Evolutionary conservation across 495 filamentous ascomycete genomes (phyloP), one percentile per base, ranked within the genome.

Genomic region (Penicillium egyptiacum): DNA sequence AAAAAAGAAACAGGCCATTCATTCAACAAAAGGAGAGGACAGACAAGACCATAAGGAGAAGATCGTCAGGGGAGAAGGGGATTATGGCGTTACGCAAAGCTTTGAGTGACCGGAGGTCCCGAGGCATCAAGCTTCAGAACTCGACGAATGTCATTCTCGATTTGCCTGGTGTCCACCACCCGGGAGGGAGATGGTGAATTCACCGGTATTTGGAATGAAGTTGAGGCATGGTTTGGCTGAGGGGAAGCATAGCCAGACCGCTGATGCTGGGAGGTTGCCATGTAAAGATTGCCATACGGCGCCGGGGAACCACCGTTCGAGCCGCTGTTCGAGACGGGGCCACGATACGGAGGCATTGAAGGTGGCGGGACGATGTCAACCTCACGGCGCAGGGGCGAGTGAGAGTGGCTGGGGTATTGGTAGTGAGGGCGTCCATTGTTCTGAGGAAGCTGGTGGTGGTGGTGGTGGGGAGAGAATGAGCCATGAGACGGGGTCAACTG

Each of bases 91-190:
- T 58, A 75, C 25, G 75, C 76, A 42, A 71, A 73, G 52, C 73
- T 76, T 33, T 74, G 75, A 23, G 55, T 51, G 39, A 55, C 52
- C 11, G 16, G 30, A 44, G 59, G 23, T 5, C 55, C 58, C 35
- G 62, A 46, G 33, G 66, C 68, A 60, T 78, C 72, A 56, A 83
- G 64, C 56, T 82, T 82, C 68, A 83, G 60, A 39, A 82, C 77
- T 19, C 79, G 70, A n/a, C 79, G 76, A 41, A 83, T 59, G 67
- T 82, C 78, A 63, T 82, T 77, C 64, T 82, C 81, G 57, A 83
- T 80, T 39, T 74, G 67, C 62, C 79, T 76, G 5, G 75, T 75
- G 31, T 77, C 74, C 22, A 69, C 12, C 8, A 63, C 43, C 51
- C 66, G 69, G 8, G 66, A 55, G 43, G 69, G 53, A 33, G 69